Base-by-base conservation (phyloP, 2,329 filamentous ascomycete genomes). In the Trichoderma aggressivum region DNA sequence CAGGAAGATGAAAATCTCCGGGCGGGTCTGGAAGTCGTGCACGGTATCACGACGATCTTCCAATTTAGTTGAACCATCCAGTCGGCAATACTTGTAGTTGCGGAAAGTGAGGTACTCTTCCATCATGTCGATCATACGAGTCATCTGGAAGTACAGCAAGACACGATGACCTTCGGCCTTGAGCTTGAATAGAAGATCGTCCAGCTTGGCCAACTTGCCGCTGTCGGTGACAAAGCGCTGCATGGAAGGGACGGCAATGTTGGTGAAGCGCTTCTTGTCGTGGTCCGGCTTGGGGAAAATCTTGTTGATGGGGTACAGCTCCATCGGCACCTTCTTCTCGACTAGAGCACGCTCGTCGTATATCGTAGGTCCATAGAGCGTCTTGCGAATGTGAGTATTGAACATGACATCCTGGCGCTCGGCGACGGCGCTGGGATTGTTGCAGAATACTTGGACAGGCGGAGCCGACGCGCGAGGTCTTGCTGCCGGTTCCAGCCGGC, bases 71-170 rank as follows among this genome's bases (percentile, higher is more conserved):
- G 94, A 97, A 79, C 96, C 96, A 78, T 99, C 96, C 58, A 99
- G 87, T 72, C 96, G 93, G 78, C 95, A 97, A 83, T 98, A 99
- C 82, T 97, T 98, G 90, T 97, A 98, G 83, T 98, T 98, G 80
- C 96, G 93, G 84, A 98, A 98, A 0, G 96, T 98, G 72, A 99
- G 86, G 77, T 98, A 99, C 82, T 99, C 96, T 81, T 99, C 96
- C 93, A 98, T 98, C 72, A 99, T 86, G 80, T 99, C 95, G 79
- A 99, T 98, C 96, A 99, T 99, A 79, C 93, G 92, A 5, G 96
- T 99, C 96, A 99, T 99, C 86, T 99, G 96, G 92, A 99, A 99
- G 86, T 99, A 99, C 24, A 99, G 86, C 68, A 99, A 86, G 26
- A 99, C 96, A 78, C 96, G 94, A 77, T 99, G 96, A 43, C 92